phyloP scores from a whole-genome alignment of 2,329 filamentous ascomycete species.

The Phialemoniopsis sp. region DNA sequence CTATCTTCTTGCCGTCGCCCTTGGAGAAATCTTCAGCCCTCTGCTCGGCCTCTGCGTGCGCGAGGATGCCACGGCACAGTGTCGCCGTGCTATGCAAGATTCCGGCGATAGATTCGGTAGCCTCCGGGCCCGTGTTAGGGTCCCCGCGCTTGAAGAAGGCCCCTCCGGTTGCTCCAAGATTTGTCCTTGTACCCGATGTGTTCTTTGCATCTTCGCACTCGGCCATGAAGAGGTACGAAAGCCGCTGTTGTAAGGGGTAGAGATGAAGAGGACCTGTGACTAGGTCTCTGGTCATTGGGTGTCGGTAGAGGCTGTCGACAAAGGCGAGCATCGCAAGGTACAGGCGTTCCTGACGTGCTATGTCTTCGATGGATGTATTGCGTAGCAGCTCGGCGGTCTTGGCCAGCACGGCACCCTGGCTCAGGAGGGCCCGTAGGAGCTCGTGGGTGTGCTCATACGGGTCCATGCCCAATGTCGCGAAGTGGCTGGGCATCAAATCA shows the following conservation, averaged over 20 bases:
- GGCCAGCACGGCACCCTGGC: slow-evolving; percentile 16
- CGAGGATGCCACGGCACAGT: slow-evolving; percentile 24
- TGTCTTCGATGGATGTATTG: slow-evolving; percentile 19
- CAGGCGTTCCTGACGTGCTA: slow-evolving; percentile 15
- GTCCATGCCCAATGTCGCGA: background rate
- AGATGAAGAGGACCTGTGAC: slow-evolving; percentile 25
- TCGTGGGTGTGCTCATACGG: background rate
- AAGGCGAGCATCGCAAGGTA: slow-evolving; percentile 35
- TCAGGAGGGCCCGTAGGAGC: slow-evolving; percentile 9
- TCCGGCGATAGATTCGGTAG: slow-evolving; percentile 15
- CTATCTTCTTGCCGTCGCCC: slow-evolving; percentile 17
- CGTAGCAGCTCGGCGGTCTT: slow-evolving; percentile 16
- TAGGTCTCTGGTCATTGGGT: slow-evolving; percentile 18
- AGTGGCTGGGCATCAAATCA: slow-evolving; percentile 1
- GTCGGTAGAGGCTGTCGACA: slow-evolving; percentile 26
- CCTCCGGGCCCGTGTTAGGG: slow-evolving; percentile 9
- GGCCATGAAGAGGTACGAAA: slow-evolving; percentile 26
- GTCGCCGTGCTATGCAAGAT: slow-evolving; percentile 20
- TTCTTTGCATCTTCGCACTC: too few relatives aligned
- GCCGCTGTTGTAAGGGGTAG: slow-evolving; percentile 24
- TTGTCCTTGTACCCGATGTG: slow-evolving; percentile 2
- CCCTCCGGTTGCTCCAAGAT: too few relatives aligned
- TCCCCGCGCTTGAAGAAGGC: too few relatives aligned
- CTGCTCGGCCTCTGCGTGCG: slow-evolving; percentile 11
- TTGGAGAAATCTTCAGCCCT: slow-evolving; percentile 12